Evolutionary conservation across 371 early-diverging fungal species (phyloP).

Genomic region (Rhizopus stolonifer): DNA sequence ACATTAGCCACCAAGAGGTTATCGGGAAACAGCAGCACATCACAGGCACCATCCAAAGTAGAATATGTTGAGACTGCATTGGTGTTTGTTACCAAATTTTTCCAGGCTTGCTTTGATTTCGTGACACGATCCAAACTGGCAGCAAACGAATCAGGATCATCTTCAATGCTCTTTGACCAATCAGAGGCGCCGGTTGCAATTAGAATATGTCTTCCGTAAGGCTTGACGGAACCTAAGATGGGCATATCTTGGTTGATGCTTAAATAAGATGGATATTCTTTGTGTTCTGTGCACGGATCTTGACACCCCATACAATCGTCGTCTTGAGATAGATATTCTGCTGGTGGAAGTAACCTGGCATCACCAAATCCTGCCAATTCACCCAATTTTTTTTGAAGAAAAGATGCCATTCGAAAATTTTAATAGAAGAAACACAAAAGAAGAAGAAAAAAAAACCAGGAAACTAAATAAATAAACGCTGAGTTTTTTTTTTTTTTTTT

Average conservation of each 20-base stretch:
- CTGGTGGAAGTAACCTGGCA: conserved; percentile 14
- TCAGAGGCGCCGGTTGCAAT: conserved; percentile 60
- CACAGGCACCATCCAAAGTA: conserved; percentile 22
- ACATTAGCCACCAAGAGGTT: conserved; percentile 40
- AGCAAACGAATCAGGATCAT: conserved; percentile 39
- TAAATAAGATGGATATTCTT: conserved; percentile 58
- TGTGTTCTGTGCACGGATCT: conserved; percentile 53
- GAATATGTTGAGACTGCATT: conserved; percentile 25
- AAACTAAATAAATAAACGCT: no score
- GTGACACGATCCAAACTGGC: conserved; percentile 11
- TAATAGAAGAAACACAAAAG: background rate
- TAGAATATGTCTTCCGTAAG: conserved; percentile 65
- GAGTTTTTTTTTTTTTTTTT: no score
- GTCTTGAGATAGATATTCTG: conserved; percentile 22
- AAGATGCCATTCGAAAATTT: background rate
- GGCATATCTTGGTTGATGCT: conserved; percentile 57
- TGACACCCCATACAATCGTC: conserved; percentile 43
- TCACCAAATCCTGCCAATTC: conserved; percentile 16
- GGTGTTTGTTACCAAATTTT: conserved; percentile 35
- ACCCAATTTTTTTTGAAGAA: conserved; percentile 13
- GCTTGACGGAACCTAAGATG: conserved; percentile 59
- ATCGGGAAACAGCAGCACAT: conserved; percentile 40
- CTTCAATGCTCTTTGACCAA: conserved; percentile 59
- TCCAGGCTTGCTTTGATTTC: conserved; percentile 13
- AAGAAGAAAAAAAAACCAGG: background rate